These are phyloP conservation scores for Lasiodiplodia hormozganensis DNA, from an alignment of 2,329 filamentous ascomycete genomes.

Conservation along the genomic window DNA sequence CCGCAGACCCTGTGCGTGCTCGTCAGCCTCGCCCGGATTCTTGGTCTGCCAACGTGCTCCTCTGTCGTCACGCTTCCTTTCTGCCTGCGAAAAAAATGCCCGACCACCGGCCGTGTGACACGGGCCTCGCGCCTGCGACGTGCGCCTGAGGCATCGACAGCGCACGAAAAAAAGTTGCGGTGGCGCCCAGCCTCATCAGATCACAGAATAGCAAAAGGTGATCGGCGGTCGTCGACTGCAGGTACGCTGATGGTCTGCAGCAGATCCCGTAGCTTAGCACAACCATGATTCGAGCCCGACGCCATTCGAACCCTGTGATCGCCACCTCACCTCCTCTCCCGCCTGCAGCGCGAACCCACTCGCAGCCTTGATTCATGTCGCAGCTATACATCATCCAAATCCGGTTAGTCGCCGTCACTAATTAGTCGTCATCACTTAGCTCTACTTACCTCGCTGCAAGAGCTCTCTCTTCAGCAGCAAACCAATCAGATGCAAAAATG, in stretches of 20 bases:
- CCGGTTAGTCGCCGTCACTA: too few species aligned
- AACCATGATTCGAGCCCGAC: not conserved
- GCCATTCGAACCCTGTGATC: not conserved
- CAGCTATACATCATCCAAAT: too few species aligned
- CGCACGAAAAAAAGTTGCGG: not conserved
- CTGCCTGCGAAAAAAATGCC: not conserved
- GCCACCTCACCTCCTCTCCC: too few species aligned
- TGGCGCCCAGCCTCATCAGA: slow-evolving; percentile 2
- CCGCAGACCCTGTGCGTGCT: not conserved
- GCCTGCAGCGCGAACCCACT: too few species aligned
- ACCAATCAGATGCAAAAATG: too few species aligned
- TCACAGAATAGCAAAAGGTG: not conserved
- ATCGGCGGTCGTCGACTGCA: not conserved
- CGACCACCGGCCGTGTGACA: not conserved
- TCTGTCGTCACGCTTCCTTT: slow-evolving; percentile 2
- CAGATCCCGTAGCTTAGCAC: not conserved
- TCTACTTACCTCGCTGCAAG: too few species aligned
- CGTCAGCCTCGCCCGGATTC: not conserved
- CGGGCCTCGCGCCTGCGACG: not conserved
- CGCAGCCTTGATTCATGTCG: too few species aligned
- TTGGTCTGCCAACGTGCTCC: not conserved
- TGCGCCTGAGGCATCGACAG: not conserved
- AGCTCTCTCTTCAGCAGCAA: too few species aligned
- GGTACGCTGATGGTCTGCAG: not conserved
- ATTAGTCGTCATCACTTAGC: too few species aligned